Evolutionary conservation across 2,329 filamentous ascomycete genomes (phyloP).

Genomic region (Fusarium sp.): DNA sequence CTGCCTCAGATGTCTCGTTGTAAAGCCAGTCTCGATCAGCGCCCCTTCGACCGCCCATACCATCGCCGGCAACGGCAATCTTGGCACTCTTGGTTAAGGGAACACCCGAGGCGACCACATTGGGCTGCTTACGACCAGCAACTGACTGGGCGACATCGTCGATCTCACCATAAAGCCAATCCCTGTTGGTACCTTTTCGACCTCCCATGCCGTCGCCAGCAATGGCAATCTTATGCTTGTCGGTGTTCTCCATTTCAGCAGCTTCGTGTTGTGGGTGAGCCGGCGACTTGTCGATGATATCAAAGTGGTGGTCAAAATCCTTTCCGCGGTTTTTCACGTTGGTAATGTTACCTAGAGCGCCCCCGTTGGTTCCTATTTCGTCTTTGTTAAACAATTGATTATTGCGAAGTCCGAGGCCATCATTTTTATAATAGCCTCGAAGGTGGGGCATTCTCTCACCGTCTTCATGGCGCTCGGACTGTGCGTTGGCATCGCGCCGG

Average conservation of each 20-base stretch:
- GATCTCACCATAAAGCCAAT: slow-evolving; percentile 66
- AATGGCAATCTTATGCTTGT: slow-evolving; percentile 58
- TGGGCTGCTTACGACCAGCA: slow-evolving; percentile 38
- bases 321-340: slow-evolving; percentile 81
- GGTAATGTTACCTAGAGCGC: slow-evolving; percentile 74
- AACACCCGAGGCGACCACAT: slow-evolving; percentile 23
- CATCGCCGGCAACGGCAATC: slow-evolving; percentile 68
- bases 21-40: slow-evolving; percentile 70
- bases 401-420: slow-evolving; percentile 78
- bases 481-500: slow-evolving; percentile 82
- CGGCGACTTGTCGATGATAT: slow-evolving; percentile 77
- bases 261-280: slow-evolving; percentile 68
- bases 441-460: slow-evolving; percentile 68
- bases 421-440: slow-evolving; percentile 71
- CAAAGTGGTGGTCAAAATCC: slow-evolving; percentile 83
- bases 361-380: slow-evolving; percentile 57
- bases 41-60: slow-evolving; percentile 73
- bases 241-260: slow-evolving; percentile 72
- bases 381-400: slow-evolving; percentile 78
- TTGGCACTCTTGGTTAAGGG: slow-evolving; percentile 35
- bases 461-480: slow-evolving; percentile 88
- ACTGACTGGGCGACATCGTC: slow-evolving; percentile 50
- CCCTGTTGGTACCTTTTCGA: slow-evolving; percentile 64
- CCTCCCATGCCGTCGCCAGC: slow-evolving; percentile 77
- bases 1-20: slow-evolving; percentile 55